Evolutionary conservation across 108 stramenopile species (phyloP), one percentile per base, ranked within the genome.

Genomic region (Skeletonema grethae): DNA sequence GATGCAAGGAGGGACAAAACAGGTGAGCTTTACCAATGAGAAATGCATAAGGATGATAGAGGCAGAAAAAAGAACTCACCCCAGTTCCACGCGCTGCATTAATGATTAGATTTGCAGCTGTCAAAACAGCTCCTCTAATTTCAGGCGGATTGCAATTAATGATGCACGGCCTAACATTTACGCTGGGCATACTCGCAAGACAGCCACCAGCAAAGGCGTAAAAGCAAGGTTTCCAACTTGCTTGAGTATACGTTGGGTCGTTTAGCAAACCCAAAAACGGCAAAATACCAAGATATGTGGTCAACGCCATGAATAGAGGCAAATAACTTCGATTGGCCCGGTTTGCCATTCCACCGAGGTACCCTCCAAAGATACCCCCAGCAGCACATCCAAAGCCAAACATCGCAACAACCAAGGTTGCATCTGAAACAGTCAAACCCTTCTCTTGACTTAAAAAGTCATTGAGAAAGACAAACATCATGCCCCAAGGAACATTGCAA

Each of bases 131-230:
- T 50, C 89, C 89, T 63, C 89, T 57, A 6, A 87, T 83, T 77
- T 90, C 89, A 16, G 89, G 89, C 50, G 89, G 89, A 81, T 90
- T 90, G 43, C 86, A 85, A 61, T 90, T 90, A 39, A 65, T 65
- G 30, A 91, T 70, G 58, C 87, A 88, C 7, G 90, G 90, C 18
- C 90, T 79, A 25, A 87, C 80, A 75, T 85, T 88, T 55, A 91
- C 90, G 41, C 73, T 67, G 10, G 90, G 90, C 56, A 91, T 70
- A 35, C 62, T 72, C 4, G 87, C 90, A 58, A 91, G 65, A 29
- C 59, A 71, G n/a, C 87, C 86, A 29, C 80, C 84, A 48, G 67
- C 20, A 32, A 88, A 68, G 5, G 86, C 56, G 18, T 75, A 88
- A 5, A 67, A 45, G 41, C 82, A 73, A 22, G 86, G 85, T 38